Evolutionary conservation across 2,329 filamentous ascomycete genomes (phyloP), one percentile per base, ranked within the genome.

Genomic region (Lachnellula suecica): DNA sequence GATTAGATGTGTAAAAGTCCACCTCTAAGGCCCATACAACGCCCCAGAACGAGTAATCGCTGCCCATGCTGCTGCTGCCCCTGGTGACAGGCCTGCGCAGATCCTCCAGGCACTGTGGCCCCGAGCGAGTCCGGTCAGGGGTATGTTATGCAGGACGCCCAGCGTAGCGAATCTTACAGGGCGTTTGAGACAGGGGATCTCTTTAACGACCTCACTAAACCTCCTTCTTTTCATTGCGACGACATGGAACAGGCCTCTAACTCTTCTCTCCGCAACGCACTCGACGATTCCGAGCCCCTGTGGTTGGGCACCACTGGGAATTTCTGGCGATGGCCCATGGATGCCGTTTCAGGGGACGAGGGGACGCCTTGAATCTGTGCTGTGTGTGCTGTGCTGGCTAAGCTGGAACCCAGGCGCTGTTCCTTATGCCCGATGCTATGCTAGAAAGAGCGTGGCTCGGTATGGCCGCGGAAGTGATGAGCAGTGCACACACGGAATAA

Each of bases 191-290:
- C 5, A 23, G 40, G 40, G 22, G 20, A 4, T 10, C 1, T 6
- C 15, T 49, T 46, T 37, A 48, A 54, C 54, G 42, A 54, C 51
- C 46, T 43, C 51, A 47, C 31, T 35, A 35, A 35, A n/a, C 43
- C 49, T 41, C 51, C 35, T 37, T 35, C 20, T 46, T 19, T 34
- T 17, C 17, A 13, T 35, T 35, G 4, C 31, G n/a, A 24, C 34
- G 34, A 49, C 56, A 56, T 56, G 56, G 56, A 58, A 49, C 56
- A 56, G 53, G 53, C 53, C 38, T 53, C 51, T 51, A 56, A 19
- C 17, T 35, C n/a, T 38, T 35, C 20, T 38, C 44, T 38, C 29
- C 40, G 40, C 37, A 20, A 25, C 23, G 40, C 22, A 25, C 22
- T 11, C 40, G 24, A 42, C 13, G 40, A 24, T 24, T 10, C 19